Evolutionary conservation across 805 yeast species (phyloP), one percentile per base, ranked within the genome.

Genomic region (Candida nemodendra): DNA sequence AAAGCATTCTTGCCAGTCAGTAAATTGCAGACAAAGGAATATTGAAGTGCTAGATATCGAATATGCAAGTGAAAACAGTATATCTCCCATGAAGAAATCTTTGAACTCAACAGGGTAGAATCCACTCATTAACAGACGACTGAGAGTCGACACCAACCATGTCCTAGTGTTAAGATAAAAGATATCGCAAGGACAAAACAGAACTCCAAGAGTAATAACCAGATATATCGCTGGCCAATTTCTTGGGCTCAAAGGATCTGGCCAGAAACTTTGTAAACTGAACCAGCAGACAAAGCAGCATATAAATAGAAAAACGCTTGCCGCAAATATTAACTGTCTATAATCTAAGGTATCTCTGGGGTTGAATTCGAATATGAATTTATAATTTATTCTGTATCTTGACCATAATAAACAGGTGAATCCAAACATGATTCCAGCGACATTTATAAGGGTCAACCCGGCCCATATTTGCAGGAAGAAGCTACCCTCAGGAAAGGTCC

Each of bases 61-160:
- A 62, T 91, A 93, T 1, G 95, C 84, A 54, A 91, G 67, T 18
- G 95, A 84, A 62, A 95, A 85, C 37, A 90, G 66, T 21, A 91
- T 80, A 61, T 91, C 98, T 14, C 96, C 98, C 35, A 90, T 46
- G 57, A 86, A 88, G 69, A 91, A 90, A 62, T 93, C 99, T 38
- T 88, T 72, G 57, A 91, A 93, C 62, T 90, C 97, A 34, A 93
- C 96, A 0, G 97, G 96, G 54, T 83, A 91, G 30, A 88, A 69
- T 0, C 97, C 97, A 2, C 95, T 83, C 8, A 84, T 67, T 0
- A 82, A 26, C 34, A 91, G 64, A 52, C 98, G 71, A 72, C 88
- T 76, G 1, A 79, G 39, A 0, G 95, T 81, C n/a, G 79, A 62
- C 14, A 81, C 66, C 4, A 90, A 51, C 96, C 96, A 91, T 42